Conservation (phyloP, 2,329 filamentous ascomycete genomes). For the Fusarium sp. region DNA sequence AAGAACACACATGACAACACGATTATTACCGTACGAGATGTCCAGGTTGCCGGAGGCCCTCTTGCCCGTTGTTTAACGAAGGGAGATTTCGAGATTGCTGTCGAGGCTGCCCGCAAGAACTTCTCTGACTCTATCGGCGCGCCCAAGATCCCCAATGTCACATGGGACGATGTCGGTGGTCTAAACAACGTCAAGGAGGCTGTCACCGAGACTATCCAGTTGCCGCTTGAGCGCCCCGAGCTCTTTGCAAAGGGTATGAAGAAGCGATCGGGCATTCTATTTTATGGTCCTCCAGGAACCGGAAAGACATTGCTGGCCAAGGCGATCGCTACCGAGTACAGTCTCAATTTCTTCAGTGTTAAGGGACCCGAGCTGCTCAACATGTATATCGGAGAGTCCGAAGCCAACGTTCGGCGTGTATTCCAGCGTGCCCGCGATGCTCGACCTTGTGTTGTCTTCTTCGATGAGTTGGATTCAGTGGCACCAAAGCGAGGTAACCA, state of each 20-base stretch:
- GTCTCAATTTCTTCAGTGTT: conserved; percentile 93
- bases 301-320: conserved; percentile 95
- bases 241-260: conserved; percentile 98
- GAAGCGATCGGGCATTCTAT: conserved; percentile 93
- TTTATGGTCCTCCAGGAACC: conserved; percentile 92
- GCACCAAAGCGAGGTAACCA: conserved; percentile 97
- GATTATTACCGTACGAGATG: conserved; percentile 79
- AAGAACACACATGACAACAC: conserved; percentile 57
- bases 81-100: conserved; percentile 90
- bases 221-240: conserved; percentile 91
- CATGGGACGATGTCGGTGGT: conserved; percentile 96
- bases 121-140: conserved; percentile 98
- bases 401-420: conserved; percentile 90
- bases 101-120: conserved; percentile 96
- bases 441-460: conserved; percentile 91
- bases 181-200: conserved; percentile 95
- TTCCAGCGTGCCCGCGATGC: conserved; percentile 91
- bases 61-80: conserved; percentile 84
- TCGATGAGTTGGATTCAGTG: conserved; percentile 93
- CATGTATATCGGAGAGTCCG: conserved; percentile 96
- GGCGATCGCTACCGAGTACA: conserved; percentile 94
- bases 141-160: conserved; percentile 97
- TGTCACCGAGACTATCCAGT: conserved; percentile 96
- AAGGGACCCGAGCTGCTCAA: conserved; percentile 93
- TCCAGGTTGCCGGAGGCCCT: conserved; percentile 89